These are phyloP conservation scores for Raphanus raphanistrum DNA, from an alignment of 345 rosid genomes.

Conservation along the genomic window DNA sequence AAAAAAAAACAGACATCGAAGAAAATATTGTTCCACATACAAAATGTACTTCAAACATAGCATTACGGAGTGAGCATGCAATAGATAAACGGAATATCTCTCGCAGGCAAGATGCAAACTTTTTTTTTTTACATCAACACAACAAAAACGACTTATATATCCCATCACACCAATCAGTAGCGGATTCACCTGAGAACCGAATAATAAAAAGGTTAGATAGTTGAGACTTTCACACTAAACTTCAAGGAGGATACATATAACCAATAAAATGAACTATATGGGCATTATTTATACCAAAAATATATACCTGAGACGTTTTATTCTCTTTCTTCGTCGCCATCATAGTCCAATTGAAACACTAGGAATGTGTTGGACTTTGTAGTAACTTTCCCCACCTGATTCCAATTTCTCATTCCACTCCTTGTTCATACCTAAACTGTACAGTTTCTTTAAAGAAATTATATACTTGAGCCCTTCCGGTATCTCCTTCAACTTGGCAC, in stretches of 20 bases:
- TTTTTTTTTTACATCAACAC: too few relatives aligned
- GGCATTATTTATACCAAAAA: background rate
- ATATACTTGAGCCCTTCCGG: slow-evolving; percentile 31
- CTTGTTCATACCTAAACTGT: background rate
- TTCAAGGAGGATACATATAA: background rate
- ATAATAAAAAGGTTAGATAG: too few relatives aligned
- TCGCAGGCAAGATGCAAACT: background rate
- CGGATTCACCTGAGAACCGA: background rate
- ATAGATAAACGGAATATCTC: background rate
- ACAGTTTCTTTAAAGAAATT: slow-evolving; percentile 6
- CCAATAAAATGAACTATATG: background rate
- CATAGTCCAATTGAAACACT: background rate
- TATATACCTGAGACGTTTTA: background rate
- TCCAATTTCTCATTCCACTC: background rate
- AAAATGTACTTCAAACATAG: background rate
- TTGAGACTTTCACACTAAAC: background rate
- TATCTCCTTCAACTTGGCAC: slow-evolving; percentile 33
- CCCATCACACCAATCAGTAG: background rate
- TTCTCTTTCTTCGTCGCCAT: background rate
- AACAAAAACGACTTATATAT: background rate
- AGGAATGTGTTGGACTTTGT: slow-evolving; percentile 22
- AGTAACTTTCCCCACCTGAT: slow-evolving; percentile 8
- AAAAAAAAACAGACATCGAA: too few relatives aligned
- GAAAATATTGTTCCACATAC: background rate
- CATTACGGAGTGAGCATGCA: background rate